phyloP scores from a whole-genome alignment of 1,284 basidiomycete species.

The Apiotrichum sp. region DNA sequence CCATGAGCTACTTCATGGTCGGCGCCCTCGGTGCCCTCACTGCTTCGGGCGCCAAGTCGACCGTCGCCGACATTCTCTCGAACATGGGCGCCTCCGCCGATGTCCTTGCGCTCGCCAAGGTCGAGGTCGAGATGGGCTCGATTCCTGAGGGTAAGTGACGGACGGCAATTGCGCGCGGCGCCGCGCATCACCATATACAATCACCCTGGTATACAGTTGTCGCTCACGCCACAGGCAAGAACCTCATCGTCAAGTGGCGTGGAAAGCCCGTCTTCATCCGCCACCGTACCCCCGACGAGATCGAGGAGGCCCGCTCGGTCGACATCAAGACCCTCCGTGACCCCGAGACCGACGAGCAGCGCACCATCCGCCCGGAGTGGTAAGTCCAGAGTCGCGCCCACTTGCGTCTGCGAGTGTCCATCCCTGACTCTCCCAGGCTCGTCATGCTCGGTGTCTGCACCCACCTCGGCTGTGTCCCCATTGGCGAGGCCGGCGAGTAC shows the following conservation, averaged over 20 bases:
- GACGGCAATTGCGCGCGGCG: too few species aligned
- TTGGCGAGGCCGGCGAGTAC: slow-evolving; percentile 94
- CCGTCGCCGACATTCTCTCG: slow-evolving; percentile 87
- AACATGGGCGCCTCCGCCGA: slow-evolving; percentile 97
- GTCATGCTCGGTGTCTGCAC: slow-evolving; percentile 98
- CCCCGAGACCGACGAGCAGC: slow-evolving; percentile 80
- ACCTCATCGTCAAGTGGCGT: slow-evolving; percentile 95
- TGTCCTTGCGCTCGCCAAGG: slow-evolving; percentile 95
- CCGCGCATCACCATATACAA: too few species aligned
- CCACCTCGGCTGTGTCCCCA: slow-evolving; percentile 97
- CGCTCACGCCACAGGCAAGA: slow-evolving; percentile 31
- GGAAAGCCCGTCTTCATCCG: slow-evolving; percentile 99
- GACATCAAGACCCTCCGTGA: slow-evolving; percentile 88
- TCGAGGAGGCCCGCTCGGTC: slow-evolving; percentile 80
- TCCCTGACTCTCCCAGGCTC: slow-evolving; percentile 46
- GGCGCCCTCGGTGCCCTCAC: slow-evolving; percentile 90
- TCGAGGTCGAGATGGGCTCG: slow-evolving; percentile 82
- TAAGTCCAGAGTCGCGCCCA: slow-evolving; percentile 31
- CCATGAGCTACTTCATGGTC: slow-evolving; percentile 94
- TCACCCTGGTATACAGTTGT: too few species aligned
- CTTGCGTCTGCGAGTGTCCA: neutral
- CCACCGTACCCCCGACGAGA: slow-evolving; percentile 87
- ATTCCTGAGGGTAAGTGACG: slow-evolving; percentile 88
- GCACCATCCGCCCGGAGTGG: slow-evolving; percentile 96
- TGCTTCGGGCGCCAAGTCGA: slow-evolving; percentile 89